phyloP scores from a whole-genome alignment of 306 rosid species.

The Vicia sativa region DNA sequence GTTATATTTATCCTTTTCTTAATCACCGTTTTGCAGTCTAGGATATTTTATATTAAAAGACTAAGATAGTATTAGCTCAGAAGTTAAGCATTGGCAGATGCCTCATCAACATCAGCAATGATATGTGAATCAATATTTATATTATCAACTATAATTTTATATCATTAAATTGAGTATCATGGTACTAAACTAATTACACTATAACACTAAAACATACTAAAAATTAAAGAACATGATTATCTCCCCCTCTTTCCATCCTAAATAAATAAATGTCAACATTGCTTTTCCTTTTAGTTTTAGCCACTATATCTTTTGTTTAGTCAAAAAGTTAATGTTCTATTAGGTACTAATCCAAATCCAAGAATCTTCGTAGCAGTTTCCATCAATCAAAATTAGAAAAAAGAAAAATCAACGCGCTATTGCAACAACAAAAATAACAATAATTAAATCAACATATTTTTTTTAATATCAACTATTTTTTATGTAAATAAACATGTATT shows the following conservation, averaged over 20 bases:
- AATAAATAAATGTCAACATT: slow-evolving; percentile 43
- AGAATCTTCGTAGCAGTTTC: slow-evolving; percentile 36
- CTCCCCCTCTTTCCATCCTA: slow-evolving; percentile 6
- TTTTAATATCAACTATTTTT: too few relatives aligned
- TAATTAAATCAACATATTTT: slow-evolving; percentile 17
- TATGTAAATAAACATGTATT: background rate
- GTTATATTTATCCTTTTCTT: too few relatives aligned
- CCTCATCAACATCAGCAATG: slow-evolving; percentile 32
- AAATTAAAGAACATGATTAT: slow-evolving; percentile 34
- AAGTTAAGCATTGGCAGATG: slow-evolving; percentile 38
- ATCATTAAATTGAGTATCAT: slow-evolving; percentile 13
- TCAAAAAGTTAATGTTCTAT: slow-evolving; percentile 41
- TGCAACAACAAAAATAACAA: background rate
- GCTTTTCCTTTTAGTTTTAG: slow-evolving; percentile 40
- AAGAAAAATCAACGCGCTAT: slow-evolving; percentile 35
- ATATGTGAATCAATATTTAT: slow-evolving; percentile 11
- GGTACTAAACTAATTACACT: slow-evolving; percentile 16
- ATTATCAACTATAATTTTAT: background rate
- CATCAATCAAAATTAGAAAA: background rate
- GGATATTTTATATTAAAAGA: too few relatives aligned
- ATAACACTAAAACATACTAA: slow-evolving; percentile 1
- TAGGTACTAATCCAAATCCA: slow-evolving; percentile 43
- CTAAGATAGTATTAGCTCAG: background rate
- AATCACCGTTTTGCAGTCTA: too few relatives aligned
- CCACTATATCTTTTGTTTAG: slow-evolving; percentile 42